Conservation (phyloP, 2,329 filamentous ascomycete genomes). For the Monilinia fructicola region DNA sequence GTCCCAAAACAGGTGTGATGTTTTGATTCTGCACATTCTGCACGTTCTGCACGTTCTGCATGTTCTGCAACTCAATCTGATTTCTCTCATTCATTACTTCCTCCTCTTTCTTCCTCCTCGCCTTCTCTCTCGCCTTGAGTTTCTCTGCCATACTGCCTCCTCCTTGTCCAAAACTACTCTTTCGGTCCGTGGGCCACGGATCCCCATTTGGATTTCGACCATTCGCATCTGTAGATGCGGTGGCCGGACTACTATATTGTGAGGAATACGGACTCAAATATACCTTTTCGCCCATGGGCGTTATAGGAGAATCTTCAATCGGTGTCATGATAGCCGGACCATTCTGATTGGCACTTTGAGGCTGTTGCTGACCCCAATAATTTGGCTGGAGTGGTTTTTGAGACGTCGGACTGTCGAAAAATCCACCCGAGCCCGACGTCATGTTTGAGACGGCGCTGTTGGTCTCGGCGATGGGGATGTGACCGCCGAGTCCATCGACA, state of each 20-base stretch:
- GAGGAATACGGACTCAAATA: slow-evolving; percentile 62
- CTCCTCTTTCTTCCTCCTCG: slow-evolving; percentile 27
- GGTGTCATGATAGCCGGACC: slow-evolving; percentile 16
- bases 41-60: slow-evolving; percentile 30
- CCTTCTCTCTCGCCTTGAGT: slow-evolving; percentile 20
- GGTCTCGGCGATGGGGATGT: slow-evolving; percentile 19
- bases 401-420: slow-evolving; percentile 53
- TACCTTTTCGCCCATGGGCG: slow-evolving; percentile 44
- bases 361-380: slow-evolving; percentile 45
- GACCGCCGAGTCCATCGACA: slow-evolving; percentile 15
- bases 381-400: slow-evolving; percentile 50
- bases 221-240: slow-evolving; percentile 27
- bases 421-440: slow-evolving; percentile 41
- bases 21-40: slow-evolving; percentile 33
- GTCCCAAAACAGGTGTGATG: slow-evolving; percentile 34
- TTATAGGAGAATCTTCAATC: slow-evolving; percentile 29
- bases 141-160: slow-evolving; percentile 20
- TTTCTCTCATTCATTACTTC: slow-evolving; percentile 27
- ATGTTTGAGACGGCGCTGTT: slow-evolving; percentile 34
- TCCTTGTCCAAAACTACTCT: slow-evolving; percentile 26
- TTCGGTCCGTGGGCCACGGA: slow-evolving; percentile 32
- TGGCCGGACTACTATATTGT: slow-evolving; percentile 58
- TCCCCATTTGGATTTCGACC: slow-evolving; percentile 21
- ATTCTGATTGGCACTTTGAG: slow-evolving; percentile 42
- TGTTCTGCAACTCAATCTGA: slow-evolving; percentile 34